phyloP scores from a whole-genome alignment of 768 basidiomycete genomes.

The Lepiota subincarnata region DNA sequence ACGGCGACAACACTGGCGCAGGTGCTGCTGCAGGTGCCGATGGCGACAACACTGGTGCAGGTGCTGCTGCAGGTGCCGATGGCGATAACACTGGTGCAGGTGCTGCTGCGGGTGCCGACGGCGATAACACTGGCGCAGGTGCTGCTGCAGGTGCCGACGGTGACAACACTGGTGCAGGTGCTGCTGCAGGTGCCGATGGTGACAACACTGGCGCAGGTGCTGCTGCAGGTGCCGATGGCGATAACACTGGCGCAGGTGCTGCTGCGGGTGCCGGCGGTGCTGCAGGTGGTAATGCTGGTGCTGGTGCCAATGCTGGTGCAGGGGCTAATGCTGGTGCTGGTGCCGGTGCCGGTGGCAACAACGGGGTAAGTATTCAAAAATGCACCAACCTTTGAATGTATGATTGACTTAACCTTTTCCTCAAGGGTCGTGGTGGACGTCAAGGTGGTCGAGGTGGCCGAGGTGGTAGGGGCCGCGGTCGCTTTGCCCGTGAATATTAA shows the following conservation, averaged over 20 bases:
- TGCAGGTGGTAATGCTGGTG: neutral
- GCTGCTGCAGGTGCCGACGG: neutral
- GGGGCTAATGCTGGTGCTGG: neutral
- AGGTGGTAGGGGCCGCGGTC: neutral
- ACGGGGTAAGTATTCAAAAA: neutral
- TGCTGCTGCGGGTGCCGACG: constrained; percentile 1
- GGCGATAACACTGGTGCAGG: constrained; percentile 9
- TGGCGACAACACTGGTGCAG: constrained; percentile 8
- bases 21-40: constrained; percentile 15
- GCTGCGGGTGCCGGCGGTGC: neutral
- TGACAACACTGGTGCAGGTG: neutral
- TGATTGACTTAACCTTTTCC: neutral
- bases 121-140: neutral
- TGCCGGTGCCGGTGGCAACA: constrained; percentile 1
- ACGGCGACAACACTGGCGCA: constrained; percentile 7
- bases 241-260: too few relatives aligned
- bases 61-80: constrained; percentile 11
- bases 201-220: neutral
- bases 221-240: neutral
- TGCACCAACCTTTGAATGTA: neutral
- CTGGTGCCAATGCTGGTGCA: neutral
- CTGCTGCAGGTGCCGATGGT: constrained; percentile 9
- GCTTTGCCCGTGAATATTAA: neutral
- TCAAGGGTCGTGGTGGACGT: neutral
- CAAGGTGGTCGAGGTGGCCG: neutral